Conservation (phyloP, 2,329 filamentous ascomycete species). For the Stachybotrys elegans region DNA sequence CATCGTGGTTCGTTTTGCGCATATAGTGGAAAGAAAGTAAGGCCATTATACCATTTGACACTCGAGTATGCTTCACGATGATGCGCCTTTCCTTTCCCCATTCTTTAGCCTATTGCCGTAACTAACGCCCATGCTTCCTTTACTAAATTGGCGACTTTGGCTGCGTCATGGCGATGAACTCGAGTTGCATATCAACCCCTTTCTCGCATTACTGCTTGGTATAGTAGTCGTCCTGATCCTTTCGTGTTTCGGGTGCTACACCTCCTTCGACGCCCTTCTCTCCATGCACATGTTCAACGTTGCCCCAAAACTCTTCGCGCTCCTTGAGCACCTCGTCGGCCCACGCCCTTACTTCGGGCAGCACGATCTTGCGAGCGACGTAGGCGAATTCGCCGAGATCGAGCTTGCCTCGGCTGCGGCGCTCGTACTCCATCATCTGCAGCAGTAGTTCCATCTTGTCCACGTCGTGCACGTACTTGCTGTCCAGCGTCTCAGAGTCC, state of each 20-base stretch:
- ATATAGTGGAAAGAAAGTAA: too few species aligned
- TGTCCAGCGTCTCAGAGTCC: slow-evolving; percentile 76
- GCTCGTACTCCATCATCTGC: slow-evolving; percentile 97
- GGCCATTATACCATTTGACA: too few species aligned
- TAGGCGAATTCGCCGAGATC: slow-evolving; percentile 85
- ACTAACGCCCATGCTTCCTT: too few species aligned
- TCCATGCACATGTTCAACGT: slow-evolving; percentile 40
- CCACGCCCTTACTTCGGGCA: slow-evolving; percentile 79
- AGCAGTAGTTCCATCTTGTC: slow-evolving; percentile 94
- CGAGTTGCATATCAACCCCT: too few species aligned
- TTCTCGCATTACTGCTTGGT: too few species aligned
- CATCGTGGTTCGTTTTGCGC: too few species aligned
- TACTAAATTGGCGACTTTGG: too few species aligned
- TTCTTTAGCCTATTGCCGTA: too few species aligned
- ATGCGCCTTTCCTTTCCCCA: too few species aligned
- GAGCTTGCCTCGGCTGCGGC: slow-evolving; percentile 54
- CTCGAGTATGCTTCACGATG: too few species aligned
- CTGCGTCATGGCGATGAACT: too few species aligned
- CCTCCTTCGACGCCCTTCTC: slow-evolving; percentile 34
- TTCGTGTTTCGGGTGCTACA: slow-evolving; percentile 28
- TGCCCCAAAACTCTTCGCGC: slow-evolving; percentile 66
- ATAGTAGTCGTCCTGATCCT: slow-evolving; percentile 49
- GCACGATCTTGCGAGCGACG: slow-evolving; percentile 66
- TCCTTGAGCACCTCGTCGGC: slow-evolving; percentile 71
- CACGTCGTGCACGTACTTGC: slow-evolving; percentile 88